These are phyloP conservation scores for Carex kokanica DNA, from an alignment of 176 grass and related monocot species.

Conservation along the genomic window DNA sequence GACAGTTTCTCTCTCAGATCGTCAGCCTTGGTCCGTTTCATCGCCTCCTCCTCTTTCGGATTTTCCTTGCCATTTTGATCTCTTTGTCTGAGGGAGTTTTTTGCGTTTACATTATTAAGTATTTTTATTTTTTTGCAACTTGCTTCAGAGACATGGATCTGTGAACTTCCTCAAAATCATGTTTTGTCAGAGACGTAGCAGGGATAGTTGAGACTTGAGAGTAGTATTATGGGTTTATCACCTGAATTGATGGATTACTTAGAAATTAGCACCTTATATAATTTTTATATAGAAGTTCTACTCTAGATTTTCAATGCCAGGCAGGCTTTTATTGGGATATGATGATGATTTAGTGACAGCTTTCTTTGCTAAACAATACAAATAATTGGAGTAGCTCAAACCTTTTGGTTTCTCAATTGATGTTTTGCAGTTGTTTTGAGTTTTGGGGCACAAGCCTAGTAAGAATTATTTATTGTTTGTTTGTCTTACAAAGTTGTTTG, in stretches of 20 bases:
- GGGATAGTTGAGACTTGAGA: not conserved
- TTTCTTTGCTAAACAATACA: not conserved
- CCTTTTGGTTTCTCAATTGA: not conserved
- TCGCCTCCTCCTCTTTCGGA: not conserved
- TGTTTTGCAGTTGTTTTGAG: not conserved
- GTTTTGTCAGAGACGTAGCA: not conserved
- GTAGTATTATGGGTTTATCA: not conserved
- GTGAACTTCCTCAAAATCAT: not conserved
- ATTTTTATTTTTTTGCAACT: not conserved
- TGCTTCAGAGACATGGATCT: slow-evolving; percentile 1
- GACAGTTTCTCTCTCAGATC: slow-evolving; percentile 38
- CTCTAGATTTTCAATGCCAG: not conserved
- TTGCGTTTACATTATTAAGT: not conserved
- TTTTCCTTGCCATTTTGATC: not conserved
- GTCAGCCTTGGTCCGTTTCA: slow-evolving; percentile 44
- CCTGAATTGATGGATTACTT: not conserved
- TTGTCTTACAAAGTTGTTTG: not conserved
- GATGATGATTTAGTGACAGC: not conserved
- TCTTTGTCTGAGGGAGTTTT: not conserved
- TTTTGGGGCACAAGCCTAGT: not conserved
- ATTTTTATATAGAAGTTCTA: not conserved
- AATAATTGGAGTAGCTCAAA: not conserved
- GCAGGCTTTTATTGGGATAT: not conserved
- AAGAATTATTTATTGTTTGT: not conserved
- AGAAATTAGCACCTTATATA: not conserved